Percentiles rank a stretch among this genome's conserved stretches.
Conservation (phyloP, 2,329 filamentous ascomycete species). For the Tothia fuscella region DNA sequence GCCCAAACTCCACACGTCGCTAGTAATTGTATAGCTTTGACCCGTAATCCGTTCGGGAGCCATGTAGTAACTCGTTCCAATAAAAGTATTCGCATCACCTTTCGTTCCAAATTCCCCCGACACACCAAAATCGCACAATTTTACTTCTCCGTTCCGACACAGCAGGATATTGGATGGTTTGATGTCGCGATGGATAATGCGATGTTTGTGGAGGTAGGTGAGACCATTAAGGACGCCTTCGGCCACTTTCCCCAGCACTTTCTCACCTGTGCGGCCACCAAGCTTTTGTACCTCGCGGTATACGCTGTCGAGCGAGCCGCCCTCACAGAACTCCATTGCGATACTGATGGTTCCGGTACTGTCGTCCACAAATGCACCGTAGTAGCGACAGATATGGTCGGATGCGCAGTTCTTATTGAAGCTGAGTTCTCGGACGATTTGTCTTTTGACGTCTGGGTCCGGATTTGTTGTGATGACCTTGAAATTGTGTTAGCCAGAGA, state of each 20-base stretch:
- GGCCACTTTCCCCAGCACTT: slow-evolving; percentile 91
- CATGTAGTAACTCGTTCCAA: slow-evolving; percentile 99
- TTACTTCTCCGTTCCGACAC: slow-evolving; percentile 84
- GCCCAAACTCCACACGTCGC: slow-evolving; percentile 94
- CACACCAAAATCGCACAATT: slow-evolving; percentile 96
- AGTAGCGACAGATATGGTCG: slow-evolving; percentile 93
- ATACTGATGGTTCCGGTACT: slow-evolving; percentile 96
- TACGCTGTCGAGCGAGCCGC: slow-evolving; percentile 88
- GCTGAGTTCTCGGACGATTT: slow-evolving; percentile 88
- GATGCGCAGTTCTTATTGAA: slow-evolving; percentile 98
- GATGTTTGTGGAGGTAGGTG: slow-evolving; percentile 87
- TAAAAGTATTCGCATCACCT: slow-evolving; percentile 96
- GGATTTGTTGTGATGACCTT: slow-evolving; percentile 97
- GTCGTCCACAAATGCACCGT: slow-evolving; percentile 91
- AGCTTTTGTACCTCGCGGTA: slow-evolving; percentile 96
- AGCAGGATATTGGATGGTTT: slow-evolving; percentile 96
- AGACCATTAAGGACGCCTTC: slow-evolving; percentile 89
- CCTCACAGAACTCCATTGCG: slow-evolving; percentile 98
- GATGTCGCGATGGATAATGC: slow-evolving; percentile 98
- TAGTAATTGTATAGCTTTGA: slow-evolving; percentile 96
- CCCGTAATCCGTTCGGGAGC: slow-evolving; percentile 95
- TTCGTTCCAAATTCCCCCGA: slow-evolving; percentile 97
- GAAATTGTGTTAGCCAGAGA: slow-evolving; percentile 5
- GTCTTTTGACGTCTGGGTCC: slow-evolving; percentile 95
- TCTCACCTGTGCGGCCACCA: slow-evolving; percentile 88